Percentiles rank a stretch among this genome's conserved stretches.
Conservation (phyloP, 2,329 filamentous ascomycete species). For the Penicillium sp. region DNA sequence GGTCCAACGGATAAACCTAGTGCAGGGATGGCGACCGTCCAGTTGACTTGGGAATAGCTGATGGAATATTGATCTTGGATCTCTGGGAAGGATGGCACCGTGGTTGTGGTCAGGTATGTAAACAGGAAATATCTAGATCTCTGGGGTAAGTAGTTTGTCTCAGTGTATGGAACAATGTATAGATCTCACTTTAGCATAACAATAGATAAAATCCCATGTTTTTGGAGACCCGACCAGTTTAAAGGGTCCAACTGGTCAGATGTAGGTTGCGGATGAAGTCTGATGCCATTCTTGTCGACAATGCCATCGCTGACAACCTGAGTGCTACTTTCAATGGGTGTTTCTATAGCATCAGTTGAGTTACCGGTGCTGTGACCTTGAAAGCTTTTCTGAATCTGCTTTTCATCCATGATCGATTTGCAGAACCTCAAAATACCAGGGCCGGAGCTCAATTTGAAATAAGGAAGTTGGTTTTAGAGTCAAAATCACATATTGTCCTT, state of each 20-base stretch:
- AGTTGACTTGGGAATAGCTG: constrained; percentile 48
- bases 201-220: constrained; percentile 48
- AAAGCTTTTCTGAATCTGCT: background rate
- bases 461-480: background rate
- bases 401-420: background rate
- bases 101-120: constrained; percentile 55
- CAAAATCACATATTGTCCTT: background rate
- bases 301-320: constrained; percentile 5
- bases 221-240: constrained; percentile 48
- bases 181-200: constrained; percentile 49
- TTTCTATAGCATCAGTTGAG: background rate
- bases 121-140: constrained; percentile 51
- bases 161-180: background rate
- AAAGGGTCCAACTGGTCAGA: constrained; percentile 50
- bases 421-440: background rate
- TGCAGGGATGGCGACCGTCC: constrained; percentile 51
- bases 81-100: constrained; percentile 50
- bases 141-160: background rate
- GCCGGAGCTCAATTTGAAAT: background rate
- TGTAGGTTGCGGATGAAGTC: constrained; percentile 41
- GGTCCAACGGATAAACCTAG: constrained; percentile 51
- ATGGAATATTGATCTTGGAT: constrained; percentile 47
- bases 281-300: constrained; percentile 25
- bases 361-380: background rate
- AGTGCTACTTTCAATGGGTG: constrained; percentile 1